Base-by-base conservation (phyloP, 163 green algal genomes). In the Smithsoniella earleae region DNA sequence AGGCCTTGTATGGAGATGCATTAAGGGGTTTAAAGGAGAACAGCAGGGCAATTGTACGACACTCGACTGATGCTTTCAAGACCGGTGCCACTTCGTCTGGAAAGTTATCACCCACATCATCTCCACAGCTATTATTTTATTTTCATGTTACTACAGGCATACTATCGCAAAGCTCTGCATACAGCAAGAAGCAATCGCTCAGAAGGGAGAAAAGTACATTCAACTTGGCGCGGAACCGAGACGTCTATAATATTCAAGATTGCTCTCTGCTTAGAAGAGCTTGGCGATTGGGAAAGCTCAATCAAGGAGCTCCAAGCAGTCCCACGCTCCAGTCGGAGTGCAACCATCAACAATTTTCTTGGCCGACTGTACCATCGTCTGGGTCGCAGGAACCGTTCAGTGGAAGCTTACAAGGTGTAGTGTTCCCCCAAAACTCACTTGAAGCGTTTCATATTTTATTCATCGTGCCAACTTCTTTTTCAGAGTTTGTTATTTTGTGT, bases 341-440 rank as follows among this genome's bases (percentile, higher is more conserved):
- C 25, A 69, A 69, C 58, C 20, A 36, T 69, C 34, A 43, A 43
- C 25, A 69, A 34, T 34, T 40, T 69, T 18, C 58, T 69, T 13
- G 58, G 58, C 25, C 20, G 58, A 30, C 25, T 69, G 58, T 69
- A 69, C 16, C 31, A 36, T 30, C 58, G 34, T 13, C 28, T 69
- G 25, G 18, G 58, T 13, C 20, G 34, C 4, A 43, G 5, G 22
- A 36, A 16, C 5, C 31, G 34, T 5, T 5, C 58, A 45, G 27
- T 69, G 3, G 58, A 69, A 45, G 58, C 58, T 25, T 69, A 43
- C 58, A 69, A 69, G 58, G 58, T 69, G 20, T 49, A 13, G 40
- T 13, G 40, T 49, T 22, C 40, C 13, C 40, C 40, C n/a, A n/a
- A n/a, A n/a, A n/a, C n/a, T n/a, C n/a, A n/a, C n/a, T n/a, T n/a